phyloP scores from a whole-genome alignment of 1,284 basidiomycete genomes.

The Mycosarcoma mackinlayi region DNA sequence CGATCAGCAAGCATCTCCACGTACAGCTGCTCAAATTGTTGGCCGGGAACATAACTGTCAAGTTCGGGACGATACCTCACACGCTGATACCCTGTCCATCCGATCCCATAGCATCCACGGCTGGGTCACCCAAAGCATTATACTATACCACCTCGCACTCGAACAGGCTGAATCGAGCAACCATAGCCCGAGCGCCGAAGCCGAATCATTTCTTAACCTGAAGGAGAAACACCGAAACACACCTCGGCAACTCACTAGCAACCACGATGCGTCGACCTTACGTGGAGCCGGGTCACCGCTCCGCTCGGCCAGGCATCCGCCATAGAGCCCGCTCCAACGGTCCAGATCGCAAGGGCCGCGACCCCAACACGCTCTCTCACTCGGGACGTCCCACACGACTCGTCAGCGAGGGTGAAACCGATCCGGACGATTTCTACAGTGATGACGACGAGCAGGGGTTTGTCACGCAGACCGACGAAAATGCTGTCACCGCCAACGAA shows the following conservation, averaged over 20 bases:
- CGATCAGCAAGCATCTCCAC: too few relatives aligned
- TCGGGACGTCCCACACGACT: conserved; percentile 23
- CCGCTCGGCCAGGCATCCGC: conserved; percentile 42
- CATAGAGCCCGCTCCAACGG: conserved; percentile 42
- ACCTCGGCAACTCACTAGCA: neutral
- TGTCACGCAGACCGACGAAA: conserved; percentile 42
- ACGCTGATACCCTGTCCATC: neutral
- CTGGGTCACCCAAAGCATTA: too few relatives aligned
- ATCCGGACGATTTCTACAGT: conserved; percentile 42
- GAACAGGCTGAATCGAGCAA: too few relatives aligned
- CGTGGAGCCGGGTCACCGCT: conserved; percentile 46
- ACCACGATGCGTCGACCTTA: conserved; percentile 38
- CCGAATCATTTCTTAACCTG: too few relatives aligned
- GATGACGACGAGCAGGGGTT: conserved; percentile 47
- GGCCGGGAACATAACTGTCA: too few relatives aligned
- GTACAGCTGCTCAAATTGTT: too few relatives aligned
- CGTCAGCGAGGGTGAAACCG: conserved; percentile 42
- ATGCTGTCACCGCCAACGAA: conserved; percentile 40
- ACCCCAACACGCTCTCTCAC: conserved; percentile 25
- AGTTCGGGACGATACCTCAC: too few relatives aligned
- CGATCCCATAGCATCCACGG: neutral
- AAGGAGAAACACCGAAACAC: neutral
- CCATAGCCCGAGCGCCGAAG: too few relatives aligned
- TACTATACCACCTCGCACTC: too few relatives aligned
- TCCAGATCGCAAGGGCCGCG: conserved; percentile 43